Evolutionary conservation across 257 asterid species (phyloP), one percentile per base, ranked within the genome.

Genomic region (Voacanga thouarsii): DNA sequence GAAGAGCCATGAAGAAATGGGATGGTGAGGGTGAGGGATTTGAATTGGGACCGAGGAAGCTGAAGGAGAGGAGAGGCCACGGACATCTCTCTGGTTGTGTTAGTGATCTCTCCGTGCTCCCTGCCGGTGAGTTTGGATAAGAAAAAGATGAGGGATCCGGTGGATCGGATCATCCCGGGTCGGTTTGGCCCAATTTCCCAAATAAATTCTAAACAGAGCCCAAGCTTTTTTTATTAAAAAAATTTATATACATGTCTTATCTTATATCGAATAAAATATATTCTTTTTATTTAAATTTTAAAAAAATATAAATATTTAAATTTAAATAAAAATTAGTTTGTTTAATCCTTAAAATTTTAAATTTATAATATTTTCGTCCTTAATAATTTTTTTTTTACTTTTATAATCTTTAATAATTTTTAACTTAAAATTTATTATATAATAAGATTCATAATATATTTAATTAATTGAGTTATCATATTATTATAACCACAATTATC

Each of bases 1-100:
- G 89, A 23, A 88, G 88, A 67, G 83, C 94, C 99, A 90, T 92
- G 90, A 87, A 93, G 92, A 83, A 95, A 94, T n/a, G 92, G 85
- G 75, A 83, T 57, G 82, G 79, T 33, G 61, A 86, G 82, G 81
- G 84, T 15, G 78, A 89, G 89, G 84, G 94, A 85, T 86, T 90
- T 89, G 89, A 89, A 81, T 77, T 86, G 92, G 83, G 84, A 83
- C 21, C 87, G 83, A 39, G 90, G 87, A 19, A 76, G 73, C n/a
- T 75, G 83, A 21, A 78, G 87, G 66, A 78, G 72, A 65, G 92
- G 86, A 63, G 92, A 73, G 16, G 85, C 69, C 33, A 85, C 78
- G 12, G 87, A 82, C 97, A 92, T 90, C 75, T 77, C 82, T 56
- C 23, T 19, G 9, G 5, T 30, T 8, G 59, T 49, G 57, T 16